Percentiles rank a stretch among this genome's conserved stretches.
phyloP scores from a whole-genome alignment of 805 yeast genomes.

The Crinitomyces ghanaensis region DNA sequence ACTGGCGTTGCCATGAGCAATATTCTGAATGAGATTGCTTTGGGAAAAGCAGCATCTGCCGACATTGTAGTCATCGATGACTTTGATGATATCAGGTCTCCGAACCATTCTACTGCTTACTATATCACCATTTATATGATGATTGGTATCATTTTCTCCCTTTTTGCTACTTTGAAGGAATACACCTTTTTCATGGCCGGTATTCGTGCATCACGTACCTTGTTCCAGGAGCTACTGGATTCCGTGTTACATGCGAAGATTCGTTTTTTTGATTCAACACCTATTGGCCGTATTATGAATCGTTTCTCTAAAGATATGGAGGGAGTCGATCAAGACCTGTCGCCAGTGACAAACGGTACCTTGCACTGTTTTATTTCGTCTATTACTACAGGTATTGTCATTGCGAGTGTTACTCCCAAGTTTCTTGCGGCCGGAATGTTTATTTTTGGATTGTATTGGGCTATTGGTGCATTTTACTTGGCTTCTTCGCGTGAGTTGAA shows the following conservation, averaged over 20 bases:
- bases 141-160: constrained; percentile 53
- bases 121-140: constrained; percentile 56
- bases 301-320: constrained; percentile 92
- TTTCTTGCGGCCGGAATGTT: constrained; percentile 65
- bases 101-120: constrained; percentile 39
- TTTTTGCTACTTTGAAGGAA: constrained; percentile 47
- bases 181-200: constrained; percentile 53
- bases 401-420: constrained; percentile 72
- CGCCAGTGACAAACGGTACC: constrained; percentile 64
- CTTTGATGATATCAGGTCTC: not conserved
- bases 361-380: constrained; percentile 50
- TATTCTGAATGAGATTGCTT: too few species aligned
- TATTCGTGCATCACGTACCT: constrained; percentile 59
- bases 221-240: constrained; percentile 53
- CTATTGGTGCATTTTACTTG: constrained; percentile 66
- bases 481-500: constrained; percentile 81
- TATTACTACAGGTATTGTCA: constrained; percentile 53
- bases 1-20: not conserved
- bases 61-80: constrained; percentile 7
- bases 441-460: constrained; percentile 45
- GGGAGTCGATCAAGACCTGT: constrained; percentile 83
- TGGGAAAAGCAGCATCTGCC: too few species aligned
- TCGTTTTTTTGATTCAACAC: constrained; percentile 89
- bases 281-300: constrained; percentile 91
- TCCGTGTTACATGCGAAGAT: constrained; percentile 66